phyloP scores from a whole-genome alignment of 2,329 filamentous ascomycete genomes.

The Amauroascus niger region DNA sequence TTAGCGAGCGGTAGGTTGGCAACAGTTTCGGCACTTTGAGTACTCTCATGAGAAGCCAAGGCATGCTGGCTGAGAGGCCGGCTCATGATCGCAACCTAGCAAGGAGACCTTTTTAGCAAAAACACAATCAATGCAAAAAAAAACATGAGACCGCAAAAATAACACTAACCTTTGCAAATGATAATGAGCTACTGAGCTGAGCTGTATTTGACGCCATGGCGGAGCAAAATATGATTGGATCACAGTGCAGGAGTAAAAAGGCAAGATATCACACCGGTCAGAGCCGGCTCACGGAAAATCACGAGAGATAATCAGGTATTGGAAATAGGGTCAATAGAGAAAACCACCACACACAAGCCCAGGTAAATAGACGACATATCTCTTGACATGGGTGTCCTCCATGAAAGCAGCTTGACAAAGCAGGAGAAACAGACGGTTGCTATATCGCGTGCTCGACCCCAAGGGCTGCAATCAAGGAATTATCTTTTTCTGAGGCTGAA shows the following conservation, averaged over 20 bases:
- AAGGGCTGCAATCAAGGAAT: neutral
- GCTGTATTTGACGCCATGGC: slow-evolving; percentile 20
- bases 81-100: slow-evolving; percentile 5
- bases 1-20: neutral
- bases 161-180: slow-evolving; percentile 62
- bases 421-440: slow-evolving; percentile 19
- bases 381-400: slow-evolving; percentile 34
- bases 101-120: neutral
- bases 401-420: slow-evolving; percentile 28
- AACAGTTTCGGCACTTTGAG: neutral
- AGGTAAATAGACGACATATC: slow-evolving; percentile 39
- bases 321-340: slow-evolving; percentile 31
- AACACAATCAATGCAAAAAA: neutral
- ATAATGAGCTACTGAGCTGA: slow-evolving; percentile 39
- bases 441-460: slow-evolving; percentile 8
- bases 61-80: neutral
- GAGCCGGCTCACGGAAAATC: slow-evolving; percentile 2
- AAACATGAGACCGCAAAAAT: too few species aligned
- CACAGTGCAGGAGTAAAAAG: neutral
- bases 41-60: neutral
- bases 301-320: slow-evolving; percentile 24
- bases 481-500: slow-evolving; percentile 6
- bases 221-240: neutral
- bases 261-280: slow-evolving; percentile 18
- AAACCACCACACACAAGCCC: slow-evolving; percentile 36